Evolutionary conservation across 202 grass and related monocot genomes (phyloP).

Genomic region (Musa balbisiana): DNA sequence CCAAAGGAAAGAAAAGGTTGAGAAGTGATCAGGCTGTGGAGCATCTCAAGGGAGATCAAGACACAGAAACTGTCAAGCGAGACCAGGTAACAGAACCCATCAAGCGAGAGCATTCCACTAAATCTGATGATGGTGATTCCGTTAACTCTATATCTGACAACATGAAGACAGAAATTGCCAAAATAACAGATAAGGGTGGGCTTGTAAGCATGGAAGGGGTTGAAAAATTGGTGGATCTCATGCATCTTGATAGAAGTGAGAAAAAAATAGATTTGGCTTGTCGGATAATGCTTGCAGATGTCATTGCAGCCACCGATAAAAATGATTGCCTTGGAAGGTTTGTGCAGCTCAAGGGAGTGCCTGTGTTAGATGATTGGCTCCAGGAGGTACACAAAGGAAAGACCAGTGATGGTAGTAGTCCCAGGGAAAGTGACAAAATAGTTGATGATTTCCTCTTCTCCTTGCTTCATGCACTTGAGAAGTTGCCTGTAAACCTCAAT

Average conservation of each 20-base stretch:
- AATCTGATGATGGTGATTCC: slow-evolving; percentile 49
- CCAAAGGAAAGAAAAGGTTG: slow-evolving; percentile 87
- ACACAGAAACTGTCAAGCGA: slow-evolving; percentile 40
- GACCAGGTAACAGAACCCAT: slow-evolving; percentile 22
- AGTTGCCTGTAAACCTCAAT: slow-evolving; percentile 81
- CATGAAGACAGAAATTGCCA: slow-evolving; percentile 51
- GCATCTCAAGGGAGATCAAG: slow-evolving; percentile 41
- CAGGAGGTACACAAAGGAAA: slow-evolving; percentile 91
- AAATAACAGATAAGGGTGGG: slow-evolving; percentile 71
- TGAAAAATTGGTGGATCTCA: slow-evolving; percentile 67
- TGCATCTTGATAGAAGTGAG: slow-evolving; percentile 68
- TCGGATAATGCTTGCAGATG: slow-evolving; percentile 60
- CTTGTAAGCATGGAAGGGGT: slow-evolving; percentile 59
- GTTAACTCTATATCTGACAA: slow-evolving; percentile 51
- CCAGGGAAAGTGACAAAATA: slow-evolving; percentile 73
- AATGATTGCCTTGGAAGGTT: slow-evolving; percentile 67
- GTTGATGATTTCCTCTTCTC: slow-evolving; percentile 66
- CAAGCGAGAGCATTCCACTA: slow-evolving; percentile 38
- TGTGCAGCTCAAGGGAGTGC: slow-evolving; percentile 78
- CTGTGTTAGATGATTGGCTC: slow-evolving; percentile 82
- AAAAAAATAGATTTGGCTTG: slow-evolving; percentile 60
- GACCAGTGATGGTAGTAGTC: slow-evolving; percentile 57
- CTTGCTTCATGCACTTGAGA: slow-evolving; percentile 69
- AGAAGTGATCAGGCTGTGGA: slow-evolving; percentile 56
- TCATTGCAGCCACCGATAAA: slow-evolving; percentile 71